These are phyloP conservation scores for Arthrocladium fulminans DNA, from an alignment of 2,329 filamentous ascomycete species.

Conservation along the genomic window DNA sequence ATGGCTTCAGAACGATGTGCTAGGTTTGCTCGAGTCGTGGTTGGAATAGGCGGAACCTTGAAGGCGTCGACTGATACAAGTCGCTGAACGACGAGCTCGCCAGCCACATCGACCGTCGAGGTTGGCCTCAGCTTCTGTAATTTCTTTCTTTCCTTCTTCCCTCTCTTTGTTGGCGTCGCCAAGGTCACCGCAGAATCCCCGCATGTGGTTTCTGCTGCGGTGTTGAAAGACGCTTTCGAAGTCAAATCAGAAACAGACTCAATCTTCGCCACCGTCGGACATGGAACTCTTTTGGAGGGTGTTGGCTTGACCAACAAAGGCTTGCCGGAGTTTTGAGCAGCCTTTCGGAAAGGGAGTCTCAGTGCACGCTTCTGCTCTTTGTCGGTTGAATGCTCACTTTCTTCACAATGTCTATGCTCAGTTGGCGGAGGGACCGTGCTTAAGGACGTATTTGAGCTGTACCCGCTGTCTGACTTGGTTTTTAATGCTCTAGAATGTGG, in stretches of 20 bases:
- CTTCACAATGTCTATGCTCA: background rate
- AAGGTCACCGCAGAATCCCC: background rate
- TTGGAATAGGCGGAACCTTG: conserved; percentile 16
- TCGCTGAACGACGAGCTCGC: conserved; percentile 13
- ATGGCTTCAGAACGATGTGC: conserved; percentile 17
- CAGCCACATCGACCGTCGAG: conserved; percentile 1
- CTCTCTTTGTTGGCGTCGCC: conserved; percentile 1
- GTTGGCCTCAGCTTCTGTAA: conserved; percentile 13
- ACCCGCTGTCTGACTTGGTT: conserved; percentile 22
- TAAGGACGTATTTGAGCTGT: conserved; percentile 21
- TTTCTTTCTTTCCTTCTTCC: conserved; percentile 21
- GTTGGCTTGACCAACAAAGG: background rate
- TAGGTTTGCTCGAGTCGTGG: conserved; percentile 16
- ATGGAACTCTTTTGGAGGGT: background rate
- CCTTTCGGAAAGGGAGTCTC: background rate
- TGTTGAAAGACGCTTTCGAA: conserved; percentile 7
- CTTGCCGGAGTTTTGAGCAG: background rate
- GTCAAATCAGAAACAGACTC: background rate
- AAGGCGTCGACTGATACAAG: conserved; percentile 15
- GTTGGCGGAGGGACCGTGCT: conserved; percentile 8
- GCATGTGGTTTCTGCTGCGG: conserved; percentile 2
- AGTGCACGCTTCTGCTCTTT: background rate
- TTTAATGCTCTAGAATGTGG: conserved; percentile 2
- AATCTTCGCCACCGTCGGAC: background rate
- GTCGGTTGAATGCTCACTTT: background rate